phyloP scores from a whole-genome alignment of 75 land plant species.

The Pinus taeda region DNA sequence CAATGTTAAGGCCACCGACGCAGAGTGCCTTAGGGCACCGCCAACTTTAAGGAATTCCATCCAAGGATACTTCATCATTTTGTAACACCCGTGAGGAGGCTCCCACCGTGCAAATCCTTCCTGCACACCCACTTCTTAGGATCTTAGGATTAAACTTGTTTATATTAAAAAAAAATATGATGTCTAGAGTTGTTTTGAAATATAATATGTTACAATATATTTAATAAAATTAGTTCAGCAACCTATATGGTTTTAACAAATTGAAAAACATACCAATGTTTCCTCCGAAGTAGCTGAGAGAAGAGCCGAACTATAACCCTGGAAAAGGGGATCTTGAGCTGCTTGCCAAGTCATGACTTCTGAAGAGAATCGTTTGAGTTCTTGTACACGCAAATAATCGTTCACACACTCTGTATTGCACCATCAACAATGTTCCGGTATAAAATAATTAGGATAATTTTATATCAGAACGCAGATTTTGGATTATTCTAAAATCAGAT shows the following conservation, averaged over 20 bases:
- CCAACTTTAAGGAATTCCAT: slow-evolving; percentile 18
- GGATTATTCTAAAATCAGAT: too few relatives aligned
- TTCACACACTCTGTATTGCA: slow-evolving; percentile 43
- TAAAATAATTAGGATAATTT: too few relatives aligned
- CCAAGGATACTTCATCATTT: slow-evolving; percentile 22
- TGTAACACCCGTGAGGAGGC: slow-evolving; percentile 21
- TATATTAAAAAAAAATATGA: neutral
- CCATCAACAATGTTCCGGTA: neutral
- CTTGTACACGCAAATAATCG: slow-evolving; percentile 47
- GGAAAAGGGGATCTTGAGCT: slow-evolving; percentile 53
- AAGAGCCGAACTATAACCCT: slow-evolving; percentile 56
- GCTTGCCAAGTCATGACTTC: slow-evolving; percentile 54
- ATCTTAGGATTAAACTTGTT: neutral
- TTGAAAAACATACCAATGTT: slow-evolving; percentile 37
- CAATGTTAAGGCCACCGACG: slow-evolving; percentile 11
- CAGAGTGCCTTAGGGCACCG: slow-evolving; percentile 16
- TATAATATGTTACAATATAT: too few relatives aligned
- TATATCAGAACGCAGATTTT: too few relatives aligned
- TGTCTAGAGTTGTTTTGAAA: too few relatives aligned
- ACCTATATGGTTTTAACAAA: neutral
- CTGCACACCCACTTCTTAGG: neutral
- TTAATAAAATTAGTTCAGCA: too few relatives aligned
- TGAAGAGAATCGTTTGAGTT: slow-evolving; percentile 50
- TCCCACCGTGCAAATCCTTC: slow-evolving; percentile 29
- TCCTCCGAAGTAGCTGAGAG: slow-evolving; percentile 55